Evolutionary conservation across 2,329 filamentous ascomycete genomes (phyloP).

Genomic region (Acrocalymma vagum): DNA sequence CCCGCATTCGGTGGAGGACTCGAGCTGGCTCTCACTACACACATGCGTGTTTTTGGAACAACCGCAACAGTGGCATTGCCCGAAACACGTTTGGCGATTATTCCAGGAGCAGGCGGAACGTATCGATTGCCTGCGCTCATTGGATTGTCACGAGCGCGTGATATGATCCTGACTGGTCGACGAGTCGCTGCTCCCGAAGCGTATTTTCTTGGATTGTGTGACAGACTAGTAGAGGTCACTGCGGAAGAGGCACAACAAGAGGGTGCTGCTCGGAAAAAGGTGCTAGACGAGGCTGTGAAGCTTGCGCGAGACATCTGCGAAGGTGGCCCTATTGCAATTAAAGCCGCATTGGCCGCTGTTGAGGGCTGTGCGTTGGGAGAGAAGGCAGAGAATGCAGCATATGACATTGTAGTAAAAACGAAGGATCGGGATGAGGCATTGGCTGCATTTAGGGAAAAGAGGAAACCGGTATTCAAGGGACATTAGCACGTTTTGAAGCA

Average conservation of each 20-base stretch:
- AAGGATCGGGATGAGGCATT: conserved; percentile 91
- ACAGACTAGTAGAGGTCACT: conserved; percentile 84
- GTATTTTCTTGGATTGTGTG: conserved; percentile 89
- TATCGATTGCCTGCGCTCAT: conserved; percentile 85
- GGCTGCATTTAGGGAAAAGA: conserved; percentile 81
- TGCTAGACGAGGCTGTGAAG: conserved; percentile 77
- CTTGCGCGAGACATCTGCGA: conserved; percentile 88
- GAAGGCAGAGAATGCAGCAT: conserved; percentile 85
- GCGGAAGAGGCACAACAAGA: conserved; percentile 61
- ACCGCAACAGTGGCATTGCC: conserved; percentile 83
- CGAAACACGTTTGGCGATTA: conserved; percentile 91
- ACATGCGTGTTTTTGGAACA: conserved; percentile 86
- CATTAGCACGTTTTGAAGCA: conserved; percentile 20
- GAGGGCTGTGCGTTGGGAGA: conserved; percentile 71
- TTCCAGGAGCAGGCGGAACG: conserved; percentile 93
- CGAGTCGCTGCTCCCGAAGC: conserved; percentile 84
- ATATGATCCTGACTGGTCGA: conserved; percentile 90
- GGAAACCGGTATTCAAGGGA: conserved; percentile 73
- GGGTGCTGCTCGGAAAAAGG: conserved; percentile 70
- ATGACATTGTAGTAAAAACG: conserved; percentile 81
- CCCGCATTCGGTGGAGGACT: conserved; percentile 91
- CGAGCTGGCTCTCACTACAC: conserved; percentile 88
- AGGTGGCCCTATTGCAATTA: conserved; percentile 84
- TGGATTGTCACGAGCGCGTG: conserved; percentile 81
- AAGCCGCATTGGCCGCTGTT: conserved; percentile 82